Evolutionary conservation across 1,284 basidiomycete species (phyloP).

Genomic region (Apiotrichum gamsii): DNA sequence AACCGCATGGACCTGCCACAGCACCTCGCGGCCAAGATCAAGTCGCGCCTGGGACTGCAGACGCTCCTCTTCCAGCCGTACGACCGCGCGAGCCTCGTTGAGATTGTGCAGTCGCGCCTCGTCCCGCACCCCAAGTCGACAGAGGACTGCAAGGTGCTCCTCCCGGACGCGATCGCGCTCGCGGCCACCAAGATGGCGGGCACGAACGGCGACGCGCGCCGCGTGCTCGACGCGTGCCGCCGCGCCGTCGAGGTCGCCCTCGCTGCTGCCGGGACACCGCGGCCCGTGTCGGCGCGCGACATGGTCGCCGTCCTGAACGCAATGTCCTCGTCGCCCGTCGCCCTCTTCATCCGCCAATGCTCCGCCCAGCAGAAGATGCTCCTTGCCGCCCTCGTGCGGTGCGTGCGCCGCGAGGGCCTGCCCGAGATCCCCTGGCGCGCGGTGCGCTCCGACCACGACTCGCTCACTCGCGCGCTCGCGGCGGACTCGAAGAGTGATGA

Average conservation of each 20-base stretch:
- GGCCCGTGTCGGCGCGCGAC: slow-evolving; percentile 63
- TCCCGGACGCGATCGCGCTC: slow-evolving; percentile 72
- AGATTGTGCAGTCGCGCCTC: slow-evolving; percentile 80
- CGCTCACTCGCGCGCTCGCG: slow-evolving; percentile 35
- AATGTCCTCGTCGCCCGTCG: slow-evolving; percentile 87
- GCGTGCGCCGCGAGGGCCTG: slow-evolving; percentile 74
- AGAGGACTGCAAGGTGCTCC: slow-evolving; percentile 58
- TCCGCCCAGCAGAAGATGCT: slow-evolving; percentile 82
- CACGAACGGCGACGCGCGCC: slow-evolving; percentile 88
- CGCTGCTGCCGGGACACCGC: slow-evolving; percentile 12
- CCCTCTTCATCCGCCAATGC: slow-evolving; percentile 69
- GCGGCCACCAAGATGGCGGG: slow-evolving; percentile 87
- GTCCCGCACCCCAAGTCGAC: slow-evolving; percentile 50
- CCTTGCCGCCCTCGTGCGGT: slow-evolving; percentile 79
- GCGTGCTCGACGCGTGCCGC: slow-evolving; percentile 90
- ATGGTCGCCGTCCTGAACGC: slow-evolving; percentile 75
- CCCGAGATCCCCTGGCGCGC: slow-evolving; percentile 80
- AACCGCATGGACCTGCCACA: slow-evolving; percentile 99
- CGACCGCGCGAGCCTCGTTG: slow-evolving; percentile 67
- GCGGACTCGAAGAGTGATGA: slow-evolving; percentile 37
- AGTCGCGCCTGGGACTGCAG: slow-evolving; percentile 81
- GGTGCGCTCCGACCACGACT: slow-evolving; percentile 40
- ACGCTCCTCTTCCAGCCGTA: slow-evolving; percentile 95
- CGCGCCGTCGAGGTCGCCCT: slow-evolving; percentile 70
- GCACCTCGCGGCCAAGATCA: slow-evolving; percentile 83